Evolutionary conservation across 306 rosid genomes (phyloP).

Genomic region (Vachellia collinsii): DNA sequence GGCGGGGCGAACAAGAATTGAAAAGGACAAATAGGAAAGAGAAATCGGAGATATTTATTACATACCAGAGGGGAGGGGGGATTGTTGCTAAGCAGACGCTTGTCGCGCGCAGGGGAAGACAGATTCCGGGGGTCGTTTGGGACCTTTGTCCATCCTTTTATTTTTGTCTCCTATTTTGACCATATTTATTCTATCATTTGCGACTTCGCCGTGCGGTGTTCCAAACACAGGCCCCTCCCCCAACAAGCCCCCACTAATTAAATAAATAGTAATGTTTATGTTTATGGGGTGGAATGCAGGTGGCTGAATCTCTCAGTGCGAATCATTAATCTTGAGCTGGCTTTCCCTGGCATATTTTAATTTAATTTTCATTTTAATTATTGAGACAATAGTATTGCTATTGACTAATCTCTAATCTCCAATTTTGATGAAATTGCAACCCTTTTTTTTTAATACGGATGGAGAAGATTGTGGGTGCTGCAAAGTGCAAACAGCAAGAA

Average conservation of each 20-base stretch:
- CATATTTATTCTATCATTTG: background rate
- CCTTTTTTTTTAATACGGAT: background rate
- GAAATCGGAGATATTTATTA: background rate
- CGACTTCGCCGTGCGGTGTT: background rate
- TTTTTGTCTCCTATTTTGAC: background rate
- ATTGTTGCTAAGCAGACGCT: slow-evolving; percentile 25
- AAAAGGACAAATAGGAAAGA: background rate
- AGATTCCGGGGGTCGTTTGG: slow-evolving; percentile 19
- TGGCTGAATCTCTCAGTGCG: background rate
- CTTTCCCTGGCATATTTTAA: background rate
- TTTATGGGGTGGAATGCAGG: background rate
- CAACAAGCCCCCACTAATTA: background rate
- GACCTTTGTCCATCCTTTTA: slow-evolving; percentile 6
- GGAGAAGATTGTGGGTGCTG: background rate
- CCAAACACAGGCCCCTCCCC: too few relatives aligned
- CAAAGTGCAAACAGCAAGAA: background rate
- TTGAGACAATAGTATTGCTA: too few relatives aligned
- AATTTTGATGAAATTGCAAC: background rate
- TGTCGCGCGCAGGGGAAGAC: background rate
- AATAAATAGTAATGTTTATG: background rate
- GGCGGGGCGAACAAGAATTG: background rate
- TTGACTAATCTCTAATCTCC: background rate
- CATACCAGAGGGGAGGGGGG: slow-evolving; percentile 1
- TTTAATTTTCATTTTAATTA: background rate
- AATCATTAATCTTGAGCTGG: background rate